phyloP scores from a whole-genome alignment of 164 flowering plant genomes.

The Magnolia kwangsiensis region DNA sequence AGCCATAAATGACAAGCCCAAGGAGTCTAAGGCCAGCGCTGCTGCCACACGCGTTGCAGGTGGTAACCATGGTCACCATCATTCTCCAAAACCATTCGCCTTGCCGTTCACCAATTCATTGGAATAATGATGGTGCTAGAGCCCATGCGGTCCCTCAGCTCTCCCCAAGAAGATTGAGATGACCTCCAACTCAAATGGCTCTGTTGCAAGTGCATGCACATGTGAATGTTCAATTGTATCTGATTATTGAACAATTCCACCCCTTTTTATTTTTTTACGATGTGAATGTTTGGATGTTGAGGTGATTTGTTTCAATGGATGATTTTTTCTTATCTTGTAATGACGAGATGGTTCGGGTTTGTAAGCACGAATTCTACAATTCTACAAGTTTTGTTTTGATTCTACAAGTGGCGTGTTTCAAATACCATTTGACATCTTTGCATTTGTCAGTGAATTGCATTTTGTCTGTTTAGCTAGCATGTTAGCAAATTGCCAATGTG shows the following conservation, averaged over 20 bases:
- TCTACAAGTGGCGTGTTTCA: too few relatives aligned
- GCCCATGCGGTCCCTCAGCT: background rate
- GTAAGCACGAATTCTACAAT: too few relatives aligned
- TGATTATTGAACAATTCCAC: background rate
- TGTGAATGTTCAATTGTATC: background rate
- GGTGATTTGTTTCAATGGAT: background rate
- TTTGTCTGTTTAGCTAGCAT: too few relatives aligned
- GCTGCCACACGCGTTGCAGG: background rate
- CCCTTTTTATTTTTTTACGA: background rate
- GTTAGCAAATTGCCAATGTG: too few relatives aligned
- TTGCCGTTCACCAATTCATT: background rate
- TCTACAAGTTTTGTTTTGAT: too few relatives aligned
- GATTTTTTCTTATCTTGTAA: background rate
- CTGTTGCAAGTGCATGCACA: background rate
- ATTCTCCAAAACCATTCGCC: background rate
- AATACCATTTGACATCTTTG: too few relatives aligned
- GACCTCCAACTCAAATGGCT: background rate
- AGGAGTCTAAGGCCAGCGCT: conserved; percentile 19
- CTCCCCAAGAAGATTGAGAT: background rate
- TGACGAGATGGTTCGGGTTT: too few relatives aligned
- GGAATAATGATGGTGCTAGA: background rate
- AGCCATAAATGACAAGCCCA: conserved; percentile 32
- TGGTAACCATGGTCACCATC: background rate
- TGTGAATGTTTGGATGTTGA: background rate
- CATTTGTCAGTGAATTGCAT: too few relatives aligned